Evolutionary conservation across 163 green algal genomes (phyloP), one percentile per base, ranked within the genome.

Genomic region (Chlorella variabilis): DNA sequence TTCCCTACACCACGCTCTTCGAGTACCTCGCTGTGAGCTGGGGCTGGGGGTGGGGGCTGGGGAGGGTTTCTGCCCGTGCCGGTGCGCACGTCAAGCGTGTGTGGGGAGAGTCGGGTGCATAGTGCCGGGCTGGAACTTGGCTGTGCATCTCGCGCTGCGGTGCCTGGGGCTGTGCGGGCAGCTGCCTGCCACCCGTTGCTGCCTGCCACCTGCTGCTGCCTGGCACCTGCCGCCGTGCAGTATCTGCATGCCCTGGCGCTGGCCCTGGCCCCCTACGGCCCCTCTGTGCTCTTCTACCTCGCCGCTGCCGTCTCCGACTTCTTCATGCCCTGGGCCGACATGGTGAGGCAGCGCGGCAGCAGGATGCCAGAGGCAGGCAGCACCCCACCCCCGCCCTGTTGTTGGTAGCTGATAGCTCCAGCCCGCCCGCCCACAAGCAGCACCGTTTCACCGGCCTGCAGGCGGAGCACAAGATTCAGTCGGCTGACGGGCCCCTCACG

Each of bases 401-500:
- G 27, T 15, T 41, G 56, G n/a, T 31, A 34, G 65, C 20, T 21
- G 27, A 18, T 58, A 73, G 23, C 6, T 31, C 42, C 13, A n/a
- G 33, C 8, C 15, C 11, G 11, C 45, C 45, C 15, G 45, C 58
- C 34, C 23, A 29, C 34, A 4, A 18, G n/a, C 33, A 27, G 5
- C 34, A n/a, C 63, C 17, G 2, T 49, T 31, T 49, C 31, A n/a
- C 31, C 63, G 5, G 4, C 27, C 11, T 62, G 39, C 89, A 97
- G 94, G 92, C 86, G 0, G 95, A 98, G 84, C 97, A 99, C 91
- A 99, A 99, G 87, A 99, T 99, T 31, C 96, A 99, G 88, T 98
- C 94, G 27, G 77, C 82, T 2, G 85, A 91, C 45, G 93, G 92
- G 0, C 83, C 82, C 1, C 80, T 99, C 36, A 65, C 87, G 0